These are phyloP conservation scores for Liriodendron chinense DNA, from an alignment of 164 flowering plant genomes.

Conservation along the genomic window DNA sequence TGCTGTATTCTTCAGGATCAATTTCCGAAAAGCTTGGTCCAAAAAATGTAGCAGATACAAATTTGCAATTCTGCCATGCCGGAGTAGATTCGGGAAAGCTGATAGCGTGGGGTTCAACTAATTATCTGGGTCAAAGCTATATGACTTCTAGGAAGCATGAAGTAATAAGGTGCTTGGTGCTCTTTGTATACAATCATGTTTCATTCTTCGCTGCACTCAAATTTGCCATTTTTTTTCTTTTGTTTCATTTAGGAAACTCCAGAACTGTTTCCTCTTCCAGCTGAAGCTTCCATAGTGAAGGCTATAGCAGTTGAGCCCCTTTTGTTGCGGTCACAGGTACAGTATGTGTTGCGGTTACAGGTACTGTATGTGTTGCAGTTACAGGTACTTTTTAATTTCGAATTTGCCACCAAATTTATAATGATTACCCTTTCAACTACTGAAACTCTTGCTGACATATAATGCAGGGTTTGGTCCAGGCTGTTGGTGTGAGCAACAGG, in stretches of 20 bases:
- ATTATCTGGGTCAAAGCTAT: constrained; percentile 93
- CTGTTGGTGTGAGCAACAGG: too few species aligned
- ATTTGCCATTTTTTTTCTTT: background rate
- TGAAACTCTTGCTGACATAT: too few species aligned
- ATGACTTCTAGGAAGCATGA: constrained; percentile 95
- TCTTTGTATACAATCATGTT: background rate
- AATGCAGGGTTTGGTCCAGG: too few species aligned
- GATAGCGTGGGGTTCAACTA: constrained; percentile 96
- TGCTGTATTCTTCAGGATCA: too few species aligned
- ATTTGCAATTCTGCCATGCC: background rate
- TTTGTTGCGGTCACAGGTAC: constrained; percentile 87
- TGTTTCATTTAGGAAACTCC: constrained; percentile 69
- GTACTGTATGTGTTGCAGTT: constrained; percentile 45
- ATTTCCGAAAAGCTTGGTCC: too few species aligned
- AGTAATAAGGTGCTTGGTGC: constrained; percentile 31
- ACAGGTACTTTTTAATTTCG: too few species aligned
- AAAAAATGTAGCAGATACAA: too few species aligned
- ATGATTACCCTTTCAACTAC: too few species aligned
- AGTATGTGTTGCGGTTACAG: constrained; percentile 49
- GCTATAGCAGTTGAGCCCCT: constrained; percentile 99
- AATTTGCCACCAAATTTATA: too few species aligned
- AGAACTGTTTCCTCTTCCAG: constrained; percentile 87
- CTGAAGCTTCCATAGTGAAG: constrained; percentile 61
- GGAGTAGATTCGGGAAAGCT: constrained; percentile 78
- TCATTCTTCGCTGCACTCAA: background rate